phyloP scores from a whole-genome alignment of 129 eudicot species.

The Helichrysum umbraculigerum region DNA sequence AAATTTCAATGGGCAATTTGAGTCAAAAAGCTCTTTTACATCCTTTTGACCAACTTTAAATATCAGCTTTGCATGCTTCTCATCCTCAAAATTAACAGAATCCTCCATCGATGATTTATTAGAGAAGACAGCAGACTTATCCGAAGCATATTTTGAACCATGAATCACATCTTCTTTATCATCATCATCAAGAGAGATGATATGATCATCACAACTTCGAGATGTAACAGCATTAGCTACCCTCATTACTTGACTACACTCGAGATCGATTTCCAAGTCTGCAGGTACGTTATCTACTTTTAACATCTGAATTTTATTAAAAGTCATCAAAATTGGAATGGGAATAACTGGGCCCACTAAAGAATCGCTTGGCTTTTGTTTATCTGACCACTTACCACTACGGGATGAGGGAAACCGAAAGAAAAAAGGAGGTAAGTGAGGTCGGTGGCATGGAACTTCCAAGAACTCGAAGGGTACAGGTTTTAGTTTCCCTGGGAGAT shows the following conservation, averaged over 20 bases:
- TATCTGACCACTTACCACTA: slow-evolving; percentile 58
- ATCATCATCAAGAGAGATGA: slow-evolving; percentile 60
- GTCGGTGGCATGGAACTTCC: slow-evolving; percentile 44
- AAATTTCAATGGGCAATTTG: slow-evolving; percentile 46
- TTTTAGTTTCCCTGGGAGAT: slow-evolving; percentile 28
- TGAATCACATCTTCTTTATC: not conserved
- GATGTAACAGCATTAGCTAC: slow-evolving; percentile 35
- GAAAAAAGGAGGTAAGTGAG: slow-evolving; percentile 58
- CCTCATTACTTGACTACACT: slow-evolving; percentile 46
- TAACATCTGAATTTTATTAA: slow-evolving; percentile 30
- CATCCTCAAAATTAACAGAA: not conserved
- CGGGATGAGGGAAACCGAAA: slow-evolving; percentile 56
- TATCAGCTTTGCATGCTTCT: slow-evolving; percentile 30
- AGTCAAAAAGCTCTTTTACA: slow-evolving; percentile 43
- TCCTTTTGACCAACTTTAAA: slow-evolving; percentile 34
- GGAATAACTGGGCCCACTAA: slow-evolving; percentile 69
- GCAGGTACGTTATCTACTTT: slow-evolving; percentile 38
- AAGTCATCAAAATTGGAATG: slow-evolving; percentile 45
- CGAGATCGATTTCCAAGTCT: slow-evolving; percentile 35
- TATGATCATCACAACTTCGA: slow-evolving; percentile 28
- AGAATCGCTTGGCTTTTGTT: slow-evolving; percentile 36
- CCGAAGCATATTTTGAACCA: not conserved
- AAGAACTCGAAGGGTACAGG: slow-evolving; percentile 45
- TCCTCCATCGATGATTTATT: not conserved
- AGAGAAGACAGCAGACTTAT: not conserved